These are phyloP conservation scores for Phylloporus rhodoxanthus DNA, from an alignment of 768 basidiomycete species.

Conservation along the genomic window DNA sequence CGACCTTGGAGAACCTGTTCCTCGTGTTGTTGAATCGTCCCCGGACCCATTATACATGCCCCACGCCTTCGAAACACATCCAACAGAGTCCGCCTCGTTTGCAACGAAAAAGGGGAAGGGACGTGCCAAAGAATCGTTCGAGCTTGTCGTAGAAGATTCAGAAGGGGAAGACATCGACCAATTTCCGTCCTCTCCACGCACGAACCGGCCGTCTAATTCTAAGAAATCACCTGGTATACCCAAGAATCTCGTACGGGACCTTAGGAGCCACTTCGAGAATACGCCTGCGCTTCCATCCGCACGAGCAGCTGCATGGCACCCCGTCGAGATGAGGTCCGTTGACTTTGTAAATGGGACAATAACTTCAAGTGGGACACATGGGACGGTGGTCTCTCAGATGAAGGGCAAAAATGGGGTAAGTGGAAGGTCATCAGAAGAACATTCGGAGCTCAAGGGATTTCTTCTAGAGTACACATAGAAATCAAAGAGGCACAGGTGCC, in stretches of 20 bases:
- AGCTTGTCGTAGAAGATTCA: conserved; percentile 16
- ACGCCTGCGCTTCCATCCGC: background rate
- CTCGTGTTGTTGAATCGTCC: conserved; percentile 8
- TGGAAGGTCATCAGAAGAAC: background rate
- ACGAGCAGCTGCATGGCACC: conserved; percentile 5
- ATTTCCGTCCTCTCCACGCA: conserved; percentile 6
- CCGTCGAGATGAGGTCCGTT: background rate
- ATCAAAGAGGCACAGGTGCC: background rate
- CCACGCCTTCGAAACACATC: conserved; percentile 23
- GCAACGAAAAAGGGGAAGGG: conserved; percentile 21
- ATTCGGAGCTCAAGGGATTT: conserved; percentile 3
- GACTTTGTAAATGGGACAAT: conserved; percentile 3
- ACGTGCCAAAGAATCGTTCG: conserved; percentile 9
- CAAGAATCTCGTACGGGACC: conserved; percentile 10
- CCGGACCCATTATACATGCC: conserved; percentile 17
- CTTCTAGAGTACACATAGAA: conserved; percentile 1
- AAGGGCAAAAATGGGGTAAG: conserved; percentile 24
- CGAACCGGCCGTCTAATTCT: background rate
- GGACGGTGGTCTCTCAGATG: conserved; percentile 14
- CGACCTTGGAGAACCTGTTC: conserved; percentile 22
- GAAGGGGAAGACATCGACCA: conserved; percentile 23
- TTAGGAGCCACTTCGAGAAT: conserved; percentile 10
- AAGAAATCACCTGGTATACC: conserved; percentile 15
- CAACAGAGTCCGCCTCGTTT: conserved; percentile 1
- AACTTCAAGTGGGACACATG: background rate